Percentiles rank a stretch among this genome's conserved stretches.
These are phyloP conservation scores for Epichloe hybrida DNA, from an alignment of 2,329 filamentous ascomycete genomes.

Conservation along the genomic window DNA sequence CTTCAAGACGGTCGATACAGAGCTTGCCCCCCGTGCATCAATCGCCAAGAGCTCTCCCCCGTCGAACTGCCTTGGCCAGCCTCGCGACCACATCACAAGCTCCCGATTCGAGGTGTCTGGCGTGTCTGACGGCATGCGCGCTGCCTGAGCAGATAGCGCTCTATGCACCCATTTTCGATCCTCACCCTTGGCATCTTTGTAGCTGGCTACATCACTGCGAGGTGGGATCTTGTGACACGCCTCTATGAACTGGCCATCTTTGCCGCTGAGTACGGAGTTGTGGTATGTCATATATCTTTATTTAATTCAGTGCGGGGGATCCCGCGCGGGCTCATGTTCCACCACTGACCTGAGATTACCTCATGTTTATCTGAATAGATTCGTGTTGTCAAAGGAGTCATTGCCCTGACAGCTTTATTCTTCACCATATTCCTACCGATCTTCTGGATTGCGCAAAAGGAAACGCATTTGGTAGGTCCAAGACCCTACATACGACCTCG, in stretches of 20 bases:
- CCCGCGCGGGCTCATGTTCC: not conserved
- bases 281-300: conserved; percentile 38
- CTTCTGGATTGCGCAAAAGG: conserved; percentile 65
- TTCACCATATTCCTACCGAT: conserved; percentile 73
- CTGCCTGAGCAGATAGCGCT: conserved; percentile 30
- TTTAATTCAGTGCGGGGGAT: not conserved
- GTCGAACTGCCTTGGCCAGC: not conserved
- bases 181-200: conserved; percentile 96
- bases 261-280: conserved; percentile 96
- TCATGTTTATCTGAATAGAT: conserved; percentile 35
- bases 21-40: not conserved
- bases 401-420: conserved; percentile 71
- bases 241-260: conserved; percentile 95
- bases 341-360: not conserved
- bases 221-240: conserved; percentile 95
- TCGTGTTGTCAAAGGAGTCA: conserved; percentile 75
- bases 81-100: conserved; percentile 1
- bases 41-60: not conserved
- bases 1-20: not conserved
- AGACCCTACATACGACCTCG: not conserved
- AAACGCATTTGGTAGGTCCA: conserved; percentile 59
- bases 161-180: conserved; percentile 96
- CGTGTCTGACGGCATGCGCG: conserved; percentile 28
- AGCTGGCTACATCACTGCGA: conserved; percentile 97
- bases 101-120: not conserved